A percentile compares a stretch with the other conserved stretches of the same genome.
Conservation (phyloP, 2,329 filamentous ascomycete species). For the Gnomoniopsis smithogilvyi region DNA sequence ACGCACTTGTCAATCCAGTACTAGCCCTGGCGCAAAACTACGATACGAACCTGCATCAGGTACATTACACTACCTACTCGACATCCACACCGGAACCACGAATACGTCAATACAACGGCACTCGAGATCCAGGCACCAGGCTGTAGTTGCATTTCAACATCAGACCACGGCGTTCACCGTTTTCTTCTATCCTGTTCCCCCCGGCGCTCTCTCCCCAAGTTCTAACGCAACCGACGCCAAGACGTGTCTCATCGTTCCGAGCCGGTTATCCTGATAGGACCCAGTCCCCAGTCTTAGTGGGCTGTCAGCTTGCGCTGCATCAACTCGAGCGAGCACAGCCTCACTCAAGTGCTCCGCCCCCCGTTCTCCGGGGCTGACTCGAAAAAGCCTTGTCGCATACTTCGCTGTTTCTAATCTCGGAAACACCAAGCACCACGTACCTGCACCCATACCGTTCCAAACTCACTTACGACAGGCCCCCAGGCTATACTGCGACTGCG, state of each 20-base stretch:
- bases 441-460: not conserved
- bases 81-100: not conserved
- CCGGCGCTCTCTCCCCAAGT: not conserved
- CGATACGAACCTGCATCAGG: not conserved
- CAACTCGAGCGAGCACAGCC: constrained; percentile 14
- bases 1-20: not conserved
- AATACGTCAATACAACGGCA: constrained; percentile 3
- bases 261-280: constrained; percentile 16
- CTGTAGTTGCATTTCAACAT: not conserved
- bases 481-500: constrained; percentile 6
- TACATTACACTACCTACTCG: too few species aligned
- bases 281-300: constrained; percentile 10
- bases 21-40: not conserved
- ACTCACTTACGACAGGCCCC: constrained; percentile 2
- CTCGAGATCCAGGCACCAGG: constrained; percentile 15
- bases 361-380: constrained; percentile 19
- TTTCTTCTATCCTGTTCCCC: not conserved
- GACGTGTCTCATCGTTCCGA: constrained; percentile 16
- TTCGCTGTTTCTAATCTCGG: constrained; percentile 19
- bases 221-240: constrained; percentile 11
- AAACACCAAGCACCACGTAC: constrained; percentile 12
- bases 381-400: constrained; percentile 18
- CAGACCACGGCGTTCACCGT: constrained; percentile 5
- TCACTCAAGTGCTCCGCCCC: constrained; percentile 19
- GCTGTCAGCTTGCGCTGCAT: constrained; percentile 16